Percentiles rank a stretch among this genome's conserved stretches.
Conservation (phyloP, 768 basidiomycete genomes). For the Xerocomellus intermedius region DNA sequence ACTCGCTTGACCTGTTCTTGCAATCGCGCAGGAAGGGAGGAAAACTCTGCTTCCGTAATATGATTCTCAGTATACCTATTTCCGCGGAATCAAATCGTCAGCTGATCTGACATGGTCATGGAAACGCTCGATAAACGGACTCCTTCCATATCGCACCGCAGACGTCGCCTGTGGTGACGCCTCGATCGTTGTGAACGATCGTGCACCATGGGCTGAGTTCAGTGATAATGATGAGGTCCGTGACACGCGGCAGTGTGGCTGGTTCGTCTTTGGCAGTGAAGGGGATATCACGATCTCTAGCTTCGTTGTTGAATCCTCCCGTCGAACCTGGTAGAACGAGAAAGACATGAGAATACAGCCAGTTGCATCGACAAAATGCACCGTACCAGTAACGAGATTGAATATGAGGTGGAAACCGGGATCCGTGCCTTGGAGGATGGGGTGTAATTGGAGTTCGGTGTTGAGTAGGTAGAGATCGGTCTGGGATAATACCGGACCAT, state of each 20-base stretch:
- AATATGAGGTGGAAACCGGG: conserved; percentile 63
- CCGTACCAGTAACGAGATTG: conserved; percentile 63
- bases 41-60: conserved; percentile 67
- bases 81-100: conserved; percentile 9
- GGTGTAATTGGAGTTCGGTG: conserved; percentile 68
- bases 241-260: conserved; percentile 66
- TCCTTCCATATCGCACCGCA: conserved; percentile 72
- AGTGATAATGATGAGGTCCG: conserved; percentile 57
- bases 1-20: conserved; percentile 73
- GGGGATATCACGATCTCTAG: conserved; percentile 57
- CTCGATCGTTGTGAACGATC: conserved; percentile 64
- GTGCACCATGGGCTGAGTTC: conserved; percentile 77
- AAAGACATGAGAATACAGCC: background rate
- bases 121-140: conserved; percentile 41
- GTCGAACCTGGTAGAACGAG: conserved; percentile 45
- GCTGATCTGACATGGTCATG: background rate
- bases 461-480: conserved; percentile 80
- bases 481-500: conserved; percentile 76
- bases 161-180: conserved; percentile 78
- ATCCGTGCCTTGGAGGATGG: conserved; percentile 57
- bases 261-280: conserved; percentile 58
- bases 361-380: background rate
- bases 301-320: conserved; percentile 58
- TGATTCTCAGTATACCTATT: conserved; percentile 66
- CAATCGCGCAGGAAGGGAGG: conserved; percentile 54